phyloP scores from a whole-genome alignment of 176 grass and related monocot genomes.

The Oryza meyeriana region DNA sequence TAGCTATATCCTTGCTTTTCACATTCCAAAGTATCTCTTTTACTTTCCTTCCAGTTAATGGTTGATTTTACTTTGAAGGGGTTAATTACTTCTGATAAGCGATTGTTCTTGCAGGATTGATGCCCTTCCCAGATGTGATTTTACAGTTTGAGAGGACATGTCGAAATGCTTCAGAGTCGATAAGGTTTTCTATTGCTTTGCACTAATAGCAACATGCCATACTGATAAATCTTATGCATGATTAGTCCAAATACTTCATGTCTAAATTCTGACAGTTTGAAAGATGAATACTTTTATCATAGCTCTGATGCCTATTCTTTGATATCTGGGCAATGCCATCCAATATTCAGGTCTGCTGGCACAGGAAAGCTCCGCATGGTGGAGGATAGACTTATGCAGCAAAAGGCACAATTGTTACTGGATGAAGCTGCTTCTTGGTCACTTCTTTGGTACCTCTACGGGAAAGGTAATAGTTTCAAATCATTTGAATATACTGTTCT shows the following conservation, averaged over 20 bases:
- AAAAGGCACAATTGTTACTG: slow-evolving; percentile 79
- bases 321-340: slow-evolving; percentile 7
- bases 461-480: slow-evolving; percentile 59
- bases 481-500: not conserved
- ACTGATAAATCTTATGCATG: not conserved
- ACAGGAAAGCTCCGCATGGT: slow-evolving; percentile 60
- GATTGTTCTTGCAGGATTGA: slow-evolving; percentile 54
- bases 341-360: slow-evolving; percentile 59
- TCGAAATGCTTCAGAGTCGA: slow-evolving; percentile 63
- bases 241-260: not conserved
- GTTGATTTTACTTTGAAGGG: not conserved
- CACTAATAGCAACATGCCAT: not conserved
- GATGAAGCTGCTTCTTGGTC: slow-evolving; percentile 99
- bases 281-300: slow-evolving; percentile 21
- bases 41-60: not conserved
- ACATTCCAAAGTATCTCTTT: not conserved
- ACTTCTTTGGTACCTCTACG: slow-evolving; percentile 96
- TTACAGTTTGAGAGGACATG: slow-evolving; percentile 89
- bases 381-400: slow-evolving; percentile 88
- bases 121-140: slow-evolving; percentile 78
- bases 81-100: slow-evolving; percentile 10
- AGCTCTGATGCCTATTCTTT: not conserved
- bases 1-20: slow-evolving; percentile 22
- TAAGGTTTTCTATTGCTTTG: slow-evolving; percentile 57
- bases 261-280: slow-evolving; percentile 6